phyloP scores from a whole-genome alignment of 1,139 yeast species.

The Taiozyma sp. region DNA sequence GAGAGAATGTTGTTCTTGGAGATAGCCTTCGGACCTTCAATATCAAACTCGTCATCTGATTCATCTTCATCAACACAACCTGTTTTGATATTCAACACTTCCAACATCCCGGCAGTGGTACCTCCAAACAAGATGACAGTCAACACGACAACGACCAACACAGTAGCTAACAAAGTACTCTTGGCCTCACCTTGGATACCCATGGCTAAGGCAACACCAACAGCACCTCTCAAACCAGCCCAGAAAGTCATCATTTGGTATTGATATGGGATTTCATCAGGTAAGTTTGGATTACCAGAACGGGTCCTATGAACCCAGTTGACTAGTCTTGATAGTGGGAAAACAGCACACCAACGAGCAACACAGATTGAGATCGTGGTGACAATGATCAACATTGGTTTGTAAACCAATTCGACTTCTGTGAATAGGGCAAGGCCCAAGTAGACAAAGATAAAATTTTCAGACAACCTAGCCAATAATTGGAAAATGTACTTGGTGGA shows the following conservation, averaged over 20 bases:
- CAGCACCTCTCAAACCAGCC: conserved; percentile 99
- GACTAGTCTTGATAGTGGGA: conserved; percentile 82
- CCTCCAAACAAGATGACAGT: conserved; percentile 98
- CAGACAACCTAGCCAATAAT: conserved; percentile 88
- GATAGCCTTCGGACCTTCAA: conserved; percentile 61
- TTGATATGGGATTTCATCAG: conserved; percentile 90
- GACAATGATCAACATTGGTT: conserved; percentile 86
- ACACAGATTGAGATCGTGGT: conserved; percentile 89
- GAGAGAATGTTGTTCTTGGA: conserved; percentile 22
- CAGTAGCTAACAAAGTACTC: conserved; percentile 86
- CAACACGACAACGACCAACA: conserved; percentile 90
- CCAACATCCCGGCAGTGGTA: conserved; percentile 97
- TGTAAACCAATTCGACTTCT: conserved; percentile 90
- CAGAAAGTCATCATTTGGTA: conserved; percentile 99
- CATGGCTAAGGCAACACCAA: conserved; percentile 98
- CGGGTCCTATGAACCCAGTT: conserved; percentile 73
- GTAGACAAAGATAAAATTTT: conserved; percentile 94
- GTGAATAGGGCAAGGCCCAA: conserved; percentile 92
- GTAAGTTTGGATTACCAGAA: conserved; percentile 39
- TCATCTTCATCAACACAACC: conserved; percentile 88
- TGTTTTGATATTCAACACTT: conserved; percentile 85
- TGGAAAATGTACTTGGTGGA: conserved; percentile 95
- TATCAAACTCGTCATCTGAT: conserved; percentile 93
- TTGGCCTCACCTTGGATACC: conserved; percentile 95
- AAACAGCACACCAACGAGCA: conserved; percentile 96